Conservation (phyloP, 2,329 filamentous ascomycete species). For the Cercospora sp. region DNA sequence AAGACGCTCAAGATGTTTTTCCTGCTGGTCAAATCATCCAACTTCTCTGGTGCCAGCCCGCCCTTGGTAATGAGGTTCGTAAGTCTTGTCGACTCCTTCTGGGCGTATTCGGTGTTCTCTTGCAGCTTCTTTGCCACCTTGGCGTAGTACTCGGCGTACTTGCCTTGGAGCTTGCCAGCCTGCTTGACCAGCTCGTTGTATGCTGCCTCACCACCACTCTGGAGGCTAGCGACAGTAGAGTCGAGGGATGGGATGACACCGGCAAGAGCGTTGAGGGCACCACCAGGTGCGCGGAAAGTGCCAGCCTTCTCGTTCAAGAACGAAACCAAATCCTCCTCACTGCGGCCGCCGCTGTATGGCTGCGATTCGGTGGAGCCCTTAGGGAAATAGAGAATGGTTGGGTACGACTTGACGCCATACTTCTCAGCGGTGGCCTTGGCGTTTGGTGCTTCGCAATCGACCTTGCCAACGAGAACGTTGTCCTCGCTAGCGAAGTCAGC, state of each 20-base stretch:
- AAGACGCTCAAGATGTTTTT: conserved; percentile 87
- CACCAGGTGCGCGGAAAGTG: conserved; percentile 79
- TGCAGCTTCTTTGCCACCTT: conserved; percentile 84
- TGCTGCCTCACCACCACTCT: conserved; percentile 63
- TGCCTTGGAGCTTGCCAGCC: conserved; percentile 67
- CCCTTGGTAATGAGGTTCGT: conserved; percentile 82
- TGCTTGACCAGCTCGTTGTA: conserved; percentile 71
- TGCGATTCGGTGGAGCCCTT: conserved; percentile 73
- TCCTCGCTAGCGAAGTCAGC: conserved; percentile 75
- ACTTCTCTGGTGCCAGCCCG: conserved; percentile 78
- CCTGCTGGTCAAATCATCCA: conserved; percentile 82
- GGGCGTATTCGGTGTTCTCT: conserved; percentile 73
- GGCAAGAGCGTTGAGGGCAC: conserved; percentile 73
- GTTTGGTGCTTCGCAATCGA: conserved; percentile 87
- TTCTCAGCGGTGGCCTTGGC: conserved; percentile 74
- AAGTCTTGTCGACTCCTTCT: conserved; percentile 82
- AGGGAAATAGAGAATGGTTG: conserved; percentile 97
- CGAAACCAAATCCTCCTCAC: conserved; percentile 71
- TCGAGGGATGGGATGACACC: conserved; percentile 83
- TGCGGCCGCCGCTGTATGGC: conserved; percentile 72
- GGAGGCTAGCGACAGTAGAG: conserved; percentile 68
- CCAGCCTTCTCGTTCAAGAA: conserved; percentile 89
- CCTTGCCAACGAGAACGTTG: conserved; percentile 84
- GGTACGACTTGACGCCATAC: conserved; percentile 81
- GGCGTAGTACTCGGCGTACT: conserved; percentile 82